Evolutionary conservation across 2,329 filamentous ascomycete genomes (phyloP).

Genomic region (Xylariales sp.): DNA sequence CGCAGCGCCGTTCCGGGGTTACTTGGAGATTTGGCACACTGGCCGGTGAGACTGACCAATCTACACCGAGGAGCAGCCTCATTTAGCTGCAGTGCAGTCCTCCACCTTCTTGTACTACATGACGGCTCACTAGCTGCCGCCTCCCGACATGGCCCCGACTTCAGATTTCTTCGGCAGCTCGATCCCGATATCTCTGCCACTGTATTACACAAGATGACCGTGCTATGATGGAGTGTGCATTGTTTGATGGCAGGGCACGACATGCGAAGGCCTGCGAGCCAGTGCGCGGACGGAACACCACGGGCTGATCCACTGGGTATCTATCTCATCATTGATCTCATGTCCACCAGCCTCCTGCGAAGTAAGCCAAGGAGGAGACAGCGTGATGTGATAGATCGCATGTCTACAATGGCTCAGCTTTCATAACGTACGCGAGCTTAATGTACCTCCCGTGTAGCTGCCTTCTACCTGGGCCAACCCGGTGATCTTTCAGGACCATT

Average conservation of each 20-base stretch:
- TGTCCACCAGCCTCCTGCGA: not conserved
- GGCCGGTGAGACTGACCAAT: conserved; percentile 5
- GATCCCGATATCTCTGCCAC: not conserved
- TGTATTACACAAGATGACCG: not conserved
- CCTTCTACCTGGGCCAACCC: not conserved
- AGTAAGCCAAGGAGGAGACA: not conserved
- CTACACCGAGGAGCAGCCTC: conserved; percentile 5
- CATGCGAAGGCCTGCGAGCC: too few relatives aligned
- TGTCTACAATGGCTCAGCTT: not conserved
- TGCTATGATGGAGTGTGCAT: not conserved
- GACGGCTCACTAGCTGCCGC: not conserved
- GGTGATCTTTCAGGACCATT: not conserved
- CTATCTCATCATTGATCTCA: not conserved
- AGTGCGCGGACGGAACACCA: too few relatives aligned
- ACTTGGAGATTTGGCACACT: not conserved
- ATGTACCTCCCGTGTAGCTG: not conserved
- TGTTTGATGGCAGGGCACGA: not conserved
- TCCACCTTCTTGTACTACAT: conserved; percentile 6
- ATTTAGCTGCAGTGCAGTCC: conserved; percentile 4
- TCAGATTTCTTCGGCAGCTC: not conserved
- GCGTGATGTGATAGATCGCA: not conserved
- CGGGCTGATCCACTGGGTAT: not conserved
- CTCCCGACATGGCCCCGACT: not conserved
- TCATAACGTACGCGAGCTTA: not conserved
- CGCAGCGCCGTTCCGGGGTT: not conserved